Conservation (phyloP, 1,139 yeast species). For the Hyphopichia khmerensis region DNA sequence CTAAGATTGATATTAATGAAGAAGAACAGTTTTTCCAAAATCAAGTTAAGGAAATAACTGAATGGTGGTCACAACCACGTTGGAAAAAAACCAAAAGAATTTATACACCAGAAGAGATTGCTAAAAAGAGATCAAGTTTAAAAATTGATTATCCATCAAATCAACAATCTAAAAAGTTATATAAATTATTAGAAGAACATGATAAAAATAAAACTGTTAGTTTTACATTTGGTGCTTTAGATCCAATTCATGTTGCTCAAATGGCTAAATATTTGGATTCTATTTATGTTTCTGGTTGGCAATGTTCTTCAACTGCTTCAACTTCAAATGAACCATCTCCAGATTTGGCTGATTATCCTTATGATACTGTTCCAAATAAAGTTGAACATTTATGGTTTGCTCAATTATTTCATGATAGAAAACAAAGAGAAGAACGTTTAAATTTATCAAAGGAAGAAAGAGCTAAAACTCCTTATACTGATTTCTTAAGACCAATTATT, state of each 20-base stretch:
- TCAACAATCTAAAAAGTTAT: slow-evolving; percentile 80
- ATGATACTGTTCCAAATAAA: slow-evolving; percentile 98
- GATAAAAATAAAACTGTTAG: slow-evolving; percentile 73
- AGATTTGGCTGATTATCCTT: slow-evolving; percentile 97
- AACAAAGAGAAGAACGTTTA: slow-evolving; percentile 86
- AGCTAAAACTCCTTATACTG: slow-evolving; percentile 62
- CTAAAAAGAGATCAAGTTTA: slow-evolving; percentile 80
- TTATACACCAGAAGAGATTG: slow-evolving; percentile 87
- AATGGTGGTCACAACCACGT: slow-evolving; percentile 94
- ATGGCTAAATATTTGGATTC: slow-evolving; percentile 95
- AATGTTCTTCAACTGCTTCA: slow-evolving; percentile 96
- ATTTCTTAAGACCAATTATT: slow-evolving; percentile 89
- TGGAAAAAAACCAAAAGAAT: slow-evolving; percentile 88
- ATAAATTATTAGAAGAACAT: slow-evolving; percentile 65
- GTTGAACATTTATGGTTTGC: slow-evolving; percentile 97
- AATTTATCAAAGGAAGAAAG: slow-evolving; percentile 59
- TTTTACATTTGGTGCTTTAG: slow-evolving; percentile 94
- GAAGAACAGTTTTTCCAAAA: slow-evolving; percentile 67
- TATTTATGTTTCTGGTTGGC: slow-evolving; percentile 97
- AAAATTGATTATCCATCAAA: slow-evolving; percentile 73
- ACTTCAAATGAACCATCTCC: slow-evolving; percentile 97
- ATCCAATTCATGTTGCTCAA: slow-evolving; percentile 93
- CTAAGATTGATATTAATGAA: slow-evolving; percentile 53
- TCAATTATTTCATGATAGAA: slow-evolving; percentile 95
- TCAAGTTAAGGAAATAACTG: slow-evolving; percentile 69